These are phyloP conservation scores for Neocucurbitaria cava DNA, from an alignment of 2,329 filamentous ascomycete genomes.

Conservation along the genomic window DNA sequence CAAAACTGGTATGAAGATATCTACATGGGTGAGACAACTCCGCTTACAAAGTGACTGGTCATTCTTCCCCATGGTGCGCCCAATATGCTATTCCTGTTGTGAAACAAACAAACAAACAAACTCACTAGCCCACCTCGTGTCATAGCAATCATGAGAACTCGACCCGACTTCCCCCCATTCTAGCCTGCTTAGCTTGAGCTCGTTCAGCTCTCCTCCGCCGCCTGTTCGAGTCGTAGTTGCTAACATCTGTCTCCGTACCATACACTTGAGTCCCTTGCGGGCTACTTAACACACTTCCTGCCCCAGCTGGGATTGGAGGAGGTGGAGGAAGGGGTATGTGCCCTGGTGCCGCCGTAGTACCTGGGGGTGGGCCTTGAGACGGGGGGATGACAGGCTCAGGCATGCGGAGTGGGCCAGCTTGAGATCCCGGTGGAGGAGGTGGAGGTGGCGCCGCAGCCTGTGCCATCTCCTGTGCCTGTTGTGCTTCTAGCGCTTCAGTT, in stretches of 20 bases:
- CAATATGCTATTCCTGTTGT: constrained; percentile 11
- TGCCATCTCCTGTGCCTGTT: constrained; percentile 41
- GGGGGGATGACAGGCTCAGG: constrained; percentile 38
- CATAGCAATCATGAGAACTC: constrained; percentile 46
- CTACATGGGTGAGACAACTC: neutral
- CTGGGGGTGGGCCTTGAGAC: constrained; percentile 40
- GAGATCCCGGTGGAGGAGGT: constrained; percentile 35
- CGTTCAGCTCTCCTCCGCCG: constrained; percentile 48
- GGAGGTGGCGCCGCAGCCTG: constrained; percentile 33
- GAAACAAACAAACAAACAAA: neutral
- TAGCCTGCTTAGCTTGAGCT: constrained; percentile 47
- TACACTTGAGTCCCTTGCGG: constrained; percentile 44
- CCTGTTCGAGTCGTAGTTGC: constrained; percentile 49
- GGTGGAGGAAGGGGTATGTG: constrained; percentile 39
- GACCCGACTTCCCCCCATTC: constrained; percentile 46
- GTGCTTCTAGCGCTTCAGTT: constrained; percentile 46
- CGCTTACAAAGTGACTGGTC: neutral
- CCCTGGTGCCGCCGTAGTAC: constrained; percentile 14
- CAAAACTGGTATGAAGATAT: constrained; percentile 5
- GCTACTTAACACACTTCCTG: constrained; percentile 44
- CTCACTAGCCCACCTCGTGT: neutral
- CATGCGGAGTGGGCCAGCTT: constrained; percentile 36
- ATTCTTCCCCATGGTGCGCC: constrained; percentile 6
- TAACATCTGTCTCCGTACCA: constrained; percentile 49
- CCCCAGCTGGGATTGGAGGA: constrained; percentile 42